phyloP scores from a whole-genome alignment of 495 filamentous ascomycete genomes.

The Tetracladium marchalianum region DNA sequence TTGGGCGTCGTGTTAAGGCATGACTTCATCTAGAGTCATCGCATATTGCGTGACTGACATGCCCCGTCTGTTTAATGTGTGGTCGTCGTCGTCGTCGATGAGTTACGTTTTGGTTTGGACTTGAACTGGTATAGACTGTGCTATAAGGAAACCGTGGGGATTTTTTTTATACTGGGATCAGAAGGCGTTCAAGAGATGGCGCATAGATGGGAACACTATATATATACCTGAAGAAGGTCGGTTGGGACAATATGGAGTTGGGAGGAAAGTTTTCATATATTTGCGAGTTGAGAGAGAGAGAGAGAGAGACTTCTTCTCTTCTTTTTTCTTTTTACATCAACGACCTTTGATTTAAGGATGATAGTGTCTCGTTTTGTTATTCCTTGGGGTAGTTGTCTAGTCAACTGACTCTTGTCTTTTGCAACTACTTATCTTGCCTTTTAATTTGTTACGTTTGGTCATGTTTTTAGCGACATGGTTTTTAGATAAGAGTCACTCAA shows the following conservation, averaged over 20 bases:
- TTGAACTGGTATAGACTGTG: slow-evolving; percentile 8
- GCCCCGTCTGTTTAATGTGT: too few species aligned
- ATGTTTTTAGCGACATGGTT: too few species aligned
- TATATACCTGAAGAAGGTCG: slow-evolving; percentile 11
- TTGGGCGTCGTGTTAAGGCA: slow-evolving; percentile 13
- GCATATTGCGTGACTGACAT: too few species aligned
- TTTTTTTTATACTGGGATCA: slow-evolving; percentile 3
- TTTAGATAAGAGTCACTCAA: too few species aligned
- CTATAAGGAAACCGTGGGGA: slow-evolving; percentile 1
- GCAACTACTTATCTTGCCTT: too few species aligned
- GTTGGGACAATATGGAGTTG: slow-evolving; percentile 10
- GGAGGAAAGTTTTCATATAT: slow-evolving; percentile 2
- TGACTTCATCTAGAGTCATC: too few species aligned
- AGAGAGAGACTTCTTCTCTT: too few species aligned
- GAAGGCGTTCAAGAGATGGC: slow-evolving; percentile 14
- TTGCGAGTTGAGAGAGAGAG: neutral
- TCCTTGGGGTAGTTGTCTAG: too few species aligned
- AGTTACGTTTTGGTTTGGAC: too few species aligned
- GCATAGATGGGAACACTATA: slow-evolving; percentile 13
- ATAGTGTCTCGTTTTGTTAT: neutral
- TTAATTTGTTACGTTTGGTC: too few species aligned
- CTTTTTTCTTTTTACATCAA: neutral
- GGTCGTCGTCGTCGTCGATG: too few species aligned
- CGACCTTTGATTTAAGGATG: slow-evolving; percentile 1
- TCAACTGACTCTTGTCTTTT: too few species aligned